Conservation (phyloP, 2,329 filamentous ascomycete species). For the Fusarium sp. region DNA sequence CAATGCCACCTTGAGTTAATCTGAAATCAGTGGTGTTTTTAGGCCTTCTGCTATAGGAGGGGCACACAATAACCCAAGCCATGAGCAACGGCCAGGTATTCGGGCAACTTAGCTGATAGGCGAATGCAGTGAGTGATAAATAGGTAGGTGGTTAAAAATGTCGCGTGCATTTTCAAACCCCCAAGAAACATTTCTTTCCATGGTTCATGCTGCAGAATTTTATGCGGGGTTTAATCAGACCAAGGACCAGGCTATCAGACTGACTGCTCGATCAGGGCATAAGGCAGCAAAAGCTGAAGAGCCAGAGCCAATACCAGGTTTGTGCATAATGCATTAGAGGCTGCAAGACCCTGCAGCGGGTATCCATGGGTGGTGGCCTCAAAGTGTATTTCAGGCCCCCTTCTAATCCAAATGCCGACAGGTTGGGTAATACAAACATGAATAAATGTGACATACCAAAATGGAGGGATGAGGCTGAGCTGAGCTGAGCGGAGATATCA, state of each 20-base stretch:
- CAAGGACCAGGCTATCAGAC: neutral
- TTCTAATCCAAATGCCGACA: neutral
- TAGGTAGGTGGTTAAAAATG: neutral
- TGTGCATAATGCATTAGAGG: conserved; percentile 10
- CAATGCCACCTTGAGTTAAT: too few relatives aligned
- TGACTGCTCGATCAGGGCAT: neutral
- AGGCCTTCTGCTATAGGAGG: neutral
- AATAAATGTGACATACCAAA: neutral
- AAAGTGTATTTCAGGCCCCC: neutral
- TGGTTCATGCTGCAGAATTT: conserved; percentile 2
- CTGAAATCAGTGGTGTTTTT: neutral
- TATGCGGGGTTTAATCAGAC: neutral
- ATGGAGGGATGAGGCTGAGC: neutral
- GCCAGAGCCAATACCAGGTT: neutral
- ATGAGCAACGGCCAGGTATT: neutral
- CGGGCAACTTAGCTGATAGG: neutral
- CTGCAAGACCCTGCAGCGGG: conserved; percentile 12
- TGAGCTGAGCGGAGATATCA: neutral
- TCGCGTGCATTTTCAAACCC: neutral
- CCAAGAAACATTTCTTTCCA: neutral
- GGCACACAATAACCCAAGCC: neutral
- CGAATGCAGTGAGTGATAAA: neutral
- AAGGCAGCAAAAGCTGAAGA: conserved; percentile 8
- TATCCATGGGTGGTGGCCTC: neutral
- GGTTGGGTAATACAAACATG: neutral